A percentile compares a stretch with the other conserved stretches of the same genome.
phyloP scores from a whole-genome alignment of 768 basidiomycete genomes.

The Leucosporidium scottii region DNA sequence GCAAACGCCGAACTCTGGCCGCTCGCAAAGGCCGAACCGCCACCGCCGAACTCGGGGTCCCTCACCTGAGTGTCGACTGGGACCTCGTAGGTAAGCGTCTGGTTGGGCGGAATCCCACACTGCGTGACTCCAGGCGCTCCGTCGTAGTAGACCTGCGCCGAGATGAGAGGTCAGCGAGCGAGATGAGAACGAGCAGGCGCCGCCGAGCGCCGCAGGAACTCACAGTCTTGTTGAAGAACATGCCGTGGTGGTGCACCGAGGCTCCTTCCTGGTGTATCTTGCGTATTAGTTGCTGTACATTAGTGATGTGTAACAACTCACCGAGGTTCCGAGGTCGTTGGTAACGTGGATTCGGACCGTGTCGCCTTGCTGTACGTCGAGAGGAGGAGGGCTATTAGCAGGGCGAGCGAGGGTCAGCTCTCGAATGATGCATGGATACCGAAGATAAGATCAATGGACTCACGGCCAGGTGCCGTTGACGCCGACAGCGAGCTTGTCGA shows the following conservation, averaged over 20 bases:
- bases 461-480: constrained; percentile 93
- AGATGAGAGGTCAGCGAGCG: too few relatives aligned
- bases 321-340: constrained; percentile 13
- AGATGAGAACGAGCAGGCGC: too few relatives aligned
- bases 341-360: too few relatives aligned
- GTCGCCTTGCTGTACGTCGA: too few relatives aligned
- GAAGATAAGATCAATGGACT: too few relatives aligned
- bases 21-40: too few relatives aligned
- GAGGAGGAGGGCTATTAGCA: neutral
- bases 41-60: too few relatives aligned
- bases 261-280: constrained; percentile 59
- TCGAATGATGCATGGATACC: too few relatives aligned
- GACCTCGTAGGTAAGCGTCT: constrained; percentile 5
- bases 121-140: constrained; percentile 75
- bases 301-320: too few relatives aligned
- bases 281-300: too few relatives aligned
- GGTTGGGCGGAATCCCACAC: constrained; percentile 66
- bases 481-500: constrained; percentile 68
- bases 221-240: constrained; percentile 74
- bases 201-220: constrained; percentile 24
- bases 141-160: constrained; percentile 62
- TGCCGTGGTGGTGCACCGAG: constrained; percentile 83
- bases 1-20: neutral
- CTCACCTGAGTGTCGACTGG: neutral
- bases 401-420: too few relatives aligned